phyloP scores from a whole-genome alignment of 768 basidiomycete species.

The Boletellus sp. region DNA sequence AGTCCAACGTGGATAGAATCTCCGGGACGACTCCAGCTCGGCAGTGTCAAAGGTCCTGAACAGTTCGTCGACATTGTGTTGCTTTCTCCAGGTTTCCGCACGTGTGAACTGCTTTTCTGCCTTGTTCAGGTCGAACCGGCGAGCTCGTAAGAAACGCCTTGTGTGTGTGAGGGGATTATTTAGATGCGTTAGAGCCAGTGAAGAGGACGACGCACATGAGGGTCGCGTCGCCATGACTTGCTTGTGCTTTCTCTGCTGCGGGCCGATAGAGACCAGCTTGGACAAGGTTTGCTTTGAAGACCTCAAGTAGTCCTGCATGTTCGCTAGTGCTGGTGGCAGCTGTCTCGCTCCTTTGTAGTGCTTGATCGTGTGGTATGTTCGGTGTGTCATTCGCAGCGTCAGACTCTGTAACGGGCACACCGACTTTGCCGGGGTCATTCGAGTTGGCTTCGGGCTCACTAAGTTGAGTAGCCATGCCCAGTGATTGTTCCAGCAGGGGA shows the following conservation, averaged over 20 bases:
- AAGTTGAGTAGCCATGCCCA: constrained; percentile 6
- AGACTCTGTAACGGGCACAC: background rate
- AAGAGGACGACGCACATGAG: constrained; percentile 47
- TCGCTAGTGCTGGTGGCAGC: background rate
- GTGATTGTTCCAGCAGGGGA: too few species aligned
- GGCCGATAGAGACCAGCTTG: constrained; percentile 52
- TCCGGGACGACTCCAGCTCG: constrained; percentile 57
- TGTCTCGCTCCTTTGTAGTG: background rate
- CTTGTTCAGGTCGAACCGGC: constrained; percentile 57
- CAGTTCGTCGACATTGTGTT: constrained; percentile 58
- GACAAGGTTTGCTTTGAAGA: constrained; percentile 52
- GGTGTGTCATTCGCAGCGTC: too few species aligned
- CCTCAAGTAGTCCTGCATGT: constrained; percentile 27
- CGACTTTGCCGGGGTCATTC: background rate
- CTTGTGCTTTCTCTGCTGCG: constrained; percentile 25
- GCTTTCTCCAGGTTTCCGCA: constrained; percentile 64
- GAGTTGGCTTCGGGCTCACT: background rate
- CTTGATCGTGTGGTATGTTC: background rate
- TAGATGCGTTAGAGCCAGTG: background rate
- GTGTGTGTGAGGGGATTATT: background rate
- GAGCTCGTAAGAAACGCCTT: constrained; percentile 83
- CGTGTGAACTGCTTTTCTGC: constrained; percentile 71
- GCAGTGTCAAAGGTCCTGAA: constrained; percentile 54
- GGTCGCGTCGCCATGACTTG: constrained; percentile 64
- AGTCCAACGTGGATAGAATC: constrained; percentile 80